phyloP scores from a whole-genome alignment of 192 early-diverging fungal species.

The Gigaspora rosea region DNA sequence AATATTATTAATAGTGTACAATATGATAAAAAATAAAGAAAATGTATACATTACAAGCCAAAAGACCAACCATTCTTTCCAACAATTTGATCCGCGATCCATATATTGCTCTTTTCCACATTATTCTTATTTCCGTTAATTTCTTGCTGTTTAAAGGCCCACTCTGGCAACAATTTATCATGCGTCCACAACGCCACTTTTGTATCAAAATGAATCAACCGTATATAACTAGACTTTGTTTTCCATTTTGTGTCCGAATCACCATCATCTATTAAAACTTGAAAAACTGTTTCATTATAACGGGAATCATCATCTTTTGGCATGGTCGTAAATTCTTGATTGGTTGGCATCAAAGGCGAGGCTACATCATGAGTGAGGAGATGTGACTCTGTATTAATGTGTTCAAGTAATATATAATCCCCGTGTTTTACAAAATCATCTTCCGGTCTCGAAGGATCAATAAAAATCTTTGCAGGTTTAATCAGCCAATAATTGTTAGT shows the following conservation, averaged over 20 bases:
- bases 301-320: slow-evolving; percentile 55
- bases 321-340: slow-evolving; percentile 68
- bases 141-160: slow-evolving; percentile 88
- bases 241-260: slow-evolving; percentile 51
- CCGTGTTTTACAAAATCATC: slow-evolving; percentile 61
- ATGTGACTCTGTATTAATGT: slow-evolving; percentile 57
- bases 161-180: slow-evolving; percentile 70
- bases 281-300: slow-evolving; percentile 60
- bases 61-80: slow-evolving; percentile 64
- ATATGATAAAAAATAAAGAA: slow-evolving; percentile 33
- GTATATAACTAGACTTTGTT: slow-evolving; percentile 64
- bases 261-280: slow-evolving; percentile 61
- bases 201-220: slow-evolving; percentile 75
- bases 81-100: slow-evolving; percentile 78
- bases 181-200: slow-evolving; percentile 81
- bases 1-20: background rate
- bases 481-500: slow-evolving; percentile 67
- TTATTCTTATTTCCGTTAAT: slow-evolving; percentile 92
- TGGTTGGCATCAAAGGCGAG: slow-evolving; percentile 62
- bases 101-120: slow-evolving; percentile 70
- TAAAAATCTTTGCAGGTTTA: slow-evolving; percentile 35
- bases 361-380: slow-evolving; percentile 70
- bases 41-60: slow-evolving; percentile 23
- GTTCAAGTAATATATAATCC: slow-evolving; percentile 78
- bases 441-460: slow-evolving; percentile 36